phyloP scores from a whole-genome alignment of 352 stramenopile genomes.

The Blastocystis sp. region DNA sequence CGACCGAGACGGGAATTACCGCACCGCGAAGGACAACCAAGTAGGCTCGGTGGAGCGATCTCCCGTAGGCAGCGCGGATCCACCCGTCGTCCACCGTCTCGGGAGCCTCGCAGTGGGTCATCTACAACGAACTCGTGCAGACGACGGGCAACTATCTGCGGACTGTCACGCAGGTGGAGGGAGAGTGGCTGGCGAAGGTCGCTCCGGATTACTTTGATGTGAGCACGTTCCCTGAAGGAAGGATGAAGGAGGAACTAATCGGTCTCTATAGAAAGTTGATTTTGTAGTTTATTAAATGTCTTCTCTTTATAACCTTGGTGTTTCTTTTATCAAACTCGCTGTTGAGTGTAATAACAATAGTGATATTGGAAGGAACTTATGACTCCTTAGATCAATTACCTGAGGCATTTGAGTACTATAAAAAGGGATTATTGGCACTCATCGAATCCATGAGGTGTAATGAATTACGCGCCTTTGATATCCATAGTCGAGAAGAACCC shows the following conservation, averaged over 20 bases:
- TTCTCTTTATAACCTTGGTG: not conserved
- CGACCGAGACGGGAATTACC: constrained; percentile 82
- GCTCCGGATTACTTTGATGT: constrained; percentile 96
- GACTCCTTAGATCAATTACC: too few relatives aligned
- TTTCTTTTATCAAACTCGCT: not conserved
- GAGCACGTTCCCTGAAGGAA: constrained; percentile 67
- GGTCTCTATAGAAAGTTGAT: not conserved
- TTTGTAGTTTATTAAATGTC: not conserved
- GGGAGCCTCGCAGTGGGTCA: not conserved
- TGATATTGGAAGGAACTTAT: not conserved
- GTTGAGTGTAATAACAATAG: not conserved
- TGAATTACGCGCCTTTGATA: not conserved
- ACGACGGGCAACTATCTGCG: constrained; percentile 98
- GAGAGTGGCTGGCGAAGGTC: constrained; percentile 83
- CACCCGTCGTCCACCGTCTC: constrained; percentile 37
- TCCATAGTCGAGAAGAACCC: constrained; percentile 80
- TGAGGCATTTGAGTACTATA: constrained; percentile 30
- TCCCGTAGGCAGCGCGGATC: not conserved
- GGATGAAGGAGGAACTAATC: constrained; percentile 42
- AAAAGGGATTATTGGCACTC: not conserved
- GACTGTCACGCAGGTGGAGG: constrained; percentile 84
- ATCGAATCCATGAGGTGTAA: not conserved
- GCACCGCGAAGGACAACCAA: constrained; percentile 99
- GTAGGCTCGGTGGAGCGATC: constrained; percentile 70
- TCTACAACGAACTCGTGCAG: constrained; percentile 93